Percentiles rank a stretch among this genome's conserved stretches.
Evolutionary conservation across 2,329 filamentous ascomycete genomes (phyloP).

Genomic region (Fonsecaea monophora): DNA sequence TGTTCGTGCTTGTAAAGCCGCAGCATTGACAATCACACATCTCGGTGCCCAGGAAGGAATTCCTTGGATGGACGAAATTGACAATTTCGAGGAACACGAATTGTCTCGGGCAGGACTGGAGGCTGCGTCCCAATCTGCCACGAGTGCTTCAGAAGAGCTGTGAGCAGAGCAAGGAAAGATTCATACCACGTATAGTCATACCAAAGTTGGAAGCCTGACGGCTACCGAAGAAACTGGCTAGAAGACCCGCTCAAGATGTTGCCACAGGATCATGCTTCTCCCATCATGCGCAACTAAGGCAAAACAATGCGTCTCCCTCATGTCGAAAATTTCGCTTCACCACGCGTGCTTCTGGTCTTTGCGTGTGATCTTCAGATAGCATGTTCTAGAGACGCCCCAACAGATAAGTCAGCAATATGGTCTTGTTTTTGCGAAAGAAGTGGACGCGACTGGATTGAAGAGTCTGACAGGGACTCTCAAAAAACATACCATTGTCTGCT

Average conservation of each 20-base stretch:
- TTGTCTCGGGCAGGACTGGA: background rate
- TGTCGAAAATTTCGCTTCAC: conserved; percentile 1
- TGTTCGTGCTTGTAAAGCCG: conserved; percentile 27
- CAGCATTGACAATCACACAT: conserved; percentile 18
- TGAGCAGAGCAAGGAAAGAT: background rate
- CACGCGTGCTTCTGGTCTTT: conserved; percentile 4
- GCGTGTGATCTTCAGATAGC: background rate
- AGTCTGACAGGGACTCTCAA: background rate
- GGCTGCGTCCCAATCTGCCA: background rate
- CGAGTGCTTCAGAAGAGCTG: conserved; percentile 3
- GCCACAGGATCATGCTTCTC: background rate
- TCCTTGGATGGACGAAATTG: conserved; percentile 37
- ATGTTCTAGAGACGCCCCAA: background rate
- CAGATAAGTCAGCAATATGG: background rate
- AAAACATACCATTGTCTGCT: conserved; percentile 5
- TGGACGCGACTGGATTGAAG: background rate
- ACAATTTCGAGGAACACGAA: conserved; percentile 10
- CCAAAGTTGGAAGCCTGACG: background rate
- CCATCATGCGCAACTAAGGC: conserved; percentile 5
- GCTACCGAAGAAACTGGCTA: background rate
- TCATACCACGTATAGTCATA: background rate
- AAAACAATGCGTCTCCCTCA: conserved; percentile 10
- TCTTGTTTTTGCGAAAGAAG: background rate
- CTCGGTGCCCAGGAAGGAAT: conserved; percentile 31
- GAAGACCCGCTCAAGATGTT: background rate